Conservation (phyloP, 345 rosid species). For the Salix brachista region DNA sequence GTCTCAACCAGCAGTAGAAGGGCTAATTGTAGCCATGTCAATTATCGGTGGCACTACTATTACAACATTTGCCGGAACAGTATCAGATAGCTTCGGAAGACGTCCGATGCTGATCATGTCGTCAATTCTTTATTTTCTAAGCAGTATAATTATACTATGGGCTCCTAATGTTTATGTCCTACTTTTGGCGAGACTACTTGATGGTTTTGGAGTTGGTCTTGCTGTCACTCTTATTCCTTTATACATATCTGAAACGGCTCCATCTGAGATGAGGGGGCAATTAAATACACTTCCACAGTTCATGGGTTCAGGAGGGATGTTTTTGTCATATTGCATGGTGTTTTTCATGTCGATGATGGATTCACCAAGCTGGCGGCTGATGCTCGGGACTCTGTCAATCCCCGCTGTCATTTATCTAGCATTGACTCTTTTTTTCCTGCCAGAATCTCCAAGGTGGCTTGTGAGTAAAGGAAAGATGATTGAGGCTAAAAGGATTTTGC, state of each 20-base stretch:
- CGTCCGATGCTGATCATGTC: slow-evolving; percentile 43
- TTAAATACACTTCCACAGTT: slow-evolving; percentile 47
- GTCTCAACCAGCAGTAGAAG: slow-evolving; percentile 38
- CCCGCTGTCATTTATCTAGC: slow-evolving; percentile 30
- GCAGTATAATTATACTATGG: slow-evolving; percentile 45
- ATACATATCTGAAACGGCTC: slow-evolving; percentile 47
- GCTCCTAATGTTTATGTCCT: slow-evolving; percentile 43
- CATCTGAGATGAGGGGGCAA: slow-evolving; percentile 41
- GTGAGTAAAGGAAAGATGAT: slow-evolving; percentile 41
- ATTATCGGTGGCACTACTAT: slow-evolving; percentile 41
- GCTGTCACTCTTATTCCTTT: slow-evolving; percentile 46
- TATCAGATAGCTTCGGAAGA: slow-evolving; percentile 33
- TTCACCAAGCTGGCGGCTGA: slow-evolving; percentile 44
- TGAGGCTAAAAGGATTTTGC: slow-evolving; percentile 35
- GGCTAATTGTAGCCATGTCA: slow-evolving; percentile 41
- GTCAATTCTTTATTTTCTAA: slow-evolving; percentile 29
- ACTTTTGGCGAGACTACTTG: slow-evolving; percentile 34
- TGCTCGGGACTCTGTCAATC: slow-evolving; percentile 45
- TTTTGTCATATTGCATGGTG: slow-evolving; percentile 37
- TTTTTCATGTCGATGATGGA: slow-evolving; percentile 39
- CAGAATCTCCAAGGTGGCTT: slow-evolving; percentile 50
- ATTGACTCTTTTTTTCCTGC: slow-evolving; percentile 35
- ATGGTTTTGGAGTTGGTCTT: slow-evolving; percentile 43
- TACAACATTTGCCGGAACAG: slow-evolving; percentile 38
- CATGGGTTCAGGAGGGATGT: slow-evolving; percentile 45